Conservation (phyloP, 257 asterid genomes). For the Cinchona pubescens region DNA sequence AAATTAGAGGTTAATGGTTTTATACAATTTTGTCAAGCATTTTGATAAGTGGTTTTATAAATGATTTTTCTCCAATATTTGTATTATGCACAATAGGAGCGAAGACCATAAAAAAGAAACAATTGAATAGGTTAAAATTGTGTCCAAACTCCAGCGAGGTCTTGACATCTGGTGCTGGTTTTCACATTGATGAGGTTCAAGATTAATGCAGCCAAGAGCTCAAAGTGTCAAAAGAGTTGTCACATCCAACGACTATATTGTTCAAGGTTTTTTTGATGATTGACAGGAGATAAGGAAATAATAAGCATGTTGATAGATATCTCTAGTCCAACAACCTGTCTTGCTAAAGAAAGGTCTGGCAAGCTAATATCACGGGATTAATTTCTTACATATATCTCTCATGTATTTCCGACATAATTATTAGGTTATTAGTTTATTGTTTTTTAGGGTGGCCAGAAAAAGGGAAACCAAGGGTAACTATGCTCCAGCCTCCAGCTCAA, state of each 20-base stretch:
- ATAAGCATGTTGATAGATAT: background rate
- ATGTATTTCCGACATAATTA: background rate
- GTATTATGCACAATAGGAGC: no score
- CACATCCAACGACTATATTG: background rate
- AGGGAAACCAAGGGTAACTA: background rate
- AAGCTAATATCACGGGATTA: background rate
- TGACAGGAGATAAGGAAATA: background rate
- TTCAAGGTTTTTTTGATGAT: background rate
- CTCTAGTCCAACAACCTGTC: background rate
- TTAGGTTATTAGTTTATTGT: background rate
- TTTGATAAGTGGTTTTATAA: no score
- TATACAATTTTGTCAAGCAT: no score
- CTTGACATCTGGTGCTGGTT: background rate
- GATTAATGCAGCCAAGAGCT: background rate
- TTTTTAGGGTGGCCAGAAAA: background rate
- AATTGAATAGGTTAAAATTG: background rate
- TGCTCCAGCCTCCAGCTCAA: background rate
- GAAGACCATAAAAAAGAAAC: no score
- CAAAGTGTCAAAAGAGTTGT: no score
- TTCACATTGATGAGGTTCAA: background rate
- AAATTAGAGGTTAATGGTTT: no score
- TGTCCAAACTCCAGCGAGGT: background rate
- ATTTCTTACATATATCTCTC: background rate
- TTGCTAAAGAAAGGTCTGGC: background rate
- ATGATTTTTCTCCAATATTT: no score